Evolutionary conservation across 371 early-diverging fungal species (phyloP).

Genomic region (Blyttiomyces sp.): DNA sequence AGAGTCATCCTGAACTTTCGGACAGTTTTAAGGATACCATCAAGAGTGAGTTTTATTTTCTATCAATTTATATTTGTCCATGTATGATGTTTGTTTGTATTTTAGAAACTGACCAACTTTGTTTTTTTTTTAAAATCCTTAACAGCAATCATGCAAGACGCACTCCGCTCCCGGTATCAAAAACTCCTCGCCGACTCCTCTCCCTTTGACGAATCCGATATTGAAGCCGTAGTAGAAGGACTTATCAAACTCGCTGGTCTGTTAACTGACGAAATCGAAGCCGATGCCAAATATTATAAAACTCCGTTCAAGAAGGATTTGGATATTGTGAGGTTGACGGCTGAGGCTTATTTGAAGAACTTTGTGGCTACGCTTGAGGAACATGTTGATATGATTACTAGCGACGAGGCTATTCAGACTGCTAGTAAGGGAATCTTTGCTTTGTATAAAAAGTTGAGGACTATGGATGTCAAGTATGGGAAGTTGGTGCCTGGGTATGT

Average conservation of each 20-base stretch:
- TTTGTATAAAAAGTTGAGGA: conserved; percentile 33
- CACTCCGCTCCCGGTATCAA: conserved; percentile 27
- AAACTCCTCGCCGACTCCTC: conserved; percentile 33
- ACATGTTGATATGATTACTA: conserved; percentile 13
- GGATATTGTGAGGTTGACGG: conserved; percentile 36
- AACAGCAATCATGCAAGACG: conserved; percentile 20
- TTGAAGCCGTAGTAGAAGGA: conserved; percentile 39
- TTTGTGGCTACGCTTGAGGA: conserved; percentile 35
- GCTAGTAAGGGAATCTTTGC: conserved; percentile 40
- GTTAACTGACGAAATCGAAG: conserved; percentile 39
- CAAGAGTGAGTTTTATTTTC: conserved; percentile 9
- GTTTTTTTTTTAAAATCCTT: neutral
- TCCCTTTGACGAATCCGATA: conserved; percentile 38
- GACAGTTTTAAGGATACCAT: conserved; percentile 32
- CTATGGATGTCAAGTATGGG: conserved; percentile 40
- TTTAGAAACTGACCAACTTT: neutral
- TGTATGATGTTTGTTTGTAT: neutral
- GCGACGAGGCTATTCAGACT: conserved; percentile 26
- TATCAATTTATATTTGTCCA: neutral
- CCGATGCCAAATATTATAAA: conserved; percentile 37
- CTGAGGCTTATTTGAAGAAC: conserved; percentile 31
- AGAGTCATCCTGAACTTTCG: conserved; percentile 36
- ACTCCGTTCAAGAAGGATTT: conserved; percentile 36
- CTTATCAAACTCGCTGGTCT: conserved; percentile 32
- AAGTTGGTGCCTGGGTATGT: conserved; percentile 39